Evolutionary conservation across 2,329 filamentous ascomycete genomes (phyloP).

Genomic region (Colletotrichum ledebouriae): DNA sequence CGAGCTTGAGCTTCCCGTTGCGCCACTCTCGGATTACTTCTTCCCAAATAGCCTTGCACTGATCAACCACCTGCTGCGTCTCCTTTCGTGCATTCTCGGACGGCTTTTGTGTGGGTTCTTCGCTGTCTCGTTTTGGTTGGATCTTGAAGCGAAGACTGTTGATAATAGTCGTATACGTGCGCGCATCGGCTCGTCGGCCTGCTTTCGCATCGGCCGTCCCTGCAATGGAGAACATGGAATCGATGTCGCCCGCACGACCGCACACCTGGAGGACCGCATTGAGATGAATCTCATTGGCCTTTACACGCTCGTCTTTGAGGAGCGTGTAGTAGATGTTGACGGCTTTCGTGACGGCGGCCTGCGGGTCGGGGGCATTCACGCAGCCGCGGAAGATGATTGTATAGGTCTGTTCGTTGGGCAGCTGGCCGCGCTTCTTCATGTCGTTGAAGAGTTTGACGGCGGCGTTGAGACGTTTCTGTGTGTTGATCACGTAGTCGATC

Average conservation of each 20-base stretch:
- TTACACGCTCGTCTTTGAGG: conserved; percentile 68
- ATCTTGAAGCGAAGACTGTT: conserved; percentile 75
- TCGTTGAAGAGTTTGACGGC: conserved; percentile 91
- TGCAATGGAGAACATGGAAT: conserved; percentile 83
- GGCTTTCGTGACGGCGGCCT: conserved; percentile 75
- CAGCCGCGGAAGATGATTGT: conserved; percentile 86
- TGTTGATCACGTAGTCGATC: conserved; percentile 77
- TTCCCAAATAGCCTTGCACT: conserved; percentile 83
- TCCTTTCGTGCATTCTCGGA: background rate
- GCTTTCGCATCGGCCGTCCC: conserved; percentile 75
- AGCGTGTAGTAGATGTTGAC: conserved; percentile 84
- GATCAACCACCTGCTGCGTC: conserved; percentile 65
- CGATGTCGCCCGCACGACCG: conserved; percentile 79
- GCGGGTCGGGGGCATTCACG: conserved; percentile 68
- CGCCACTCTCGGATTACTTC: conserved; percentile 85
- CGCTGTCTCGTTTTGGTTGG: conserved; percentile 46
- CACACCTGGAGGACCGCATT: conserved; percentile 92
- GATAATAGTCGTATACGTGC: conserved; percentile 86
- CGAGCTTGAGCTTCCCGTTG: conserved; percentile 76
- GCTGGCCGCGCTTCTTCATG: conserved; percentile 95
- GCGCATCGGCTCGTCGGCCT: conserved; percentile 71
- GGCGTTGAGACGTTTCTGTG: conserved; percentile 66
- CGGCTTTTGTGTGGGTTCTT: conserved; percentile 39
- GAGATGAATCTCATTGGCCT: conserved; percentile 83
- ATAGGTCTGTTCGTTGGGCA: conserved; percentile 86